Percentiles rank a stretch among this genome's conserved stretches.
Evolutionary conservation across 768 basidiomycete genomes (phyloP).

Genomic region (Trametes maxima): DNA sequence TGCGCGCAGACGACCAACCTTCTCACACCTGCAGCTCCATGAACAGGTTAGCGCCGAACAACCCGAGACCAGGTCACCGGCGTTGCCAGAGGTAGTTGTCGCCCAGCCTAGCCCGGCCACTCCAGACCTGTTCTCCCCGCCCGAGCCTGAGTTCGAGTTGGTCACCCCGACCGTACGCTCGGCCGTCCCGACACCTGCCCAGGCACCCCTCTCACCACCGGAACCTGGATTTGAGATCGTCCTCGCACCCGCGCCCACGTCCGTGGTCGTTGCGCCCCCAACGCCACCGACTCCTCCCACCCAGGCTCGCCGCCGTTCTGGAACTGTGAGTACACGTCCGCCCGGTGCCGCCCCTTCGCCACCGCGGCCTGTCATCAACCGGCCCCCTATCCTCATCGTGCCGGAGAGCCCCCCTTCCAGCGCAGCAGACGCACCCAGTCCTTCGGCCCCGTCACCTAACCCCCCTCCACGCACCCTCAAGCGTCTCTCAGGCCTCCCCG

Average conservation of each 20-base stretch:
- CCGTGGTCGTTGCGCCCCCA: background rate
- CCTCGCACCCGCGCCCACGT: background rate
- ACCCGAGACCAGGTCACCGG: background rate
- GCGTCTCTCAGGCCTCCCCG: slow-evolving; percentile 25
- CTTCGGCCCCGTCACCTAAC: background rate
- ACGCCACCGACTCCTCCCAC: background rate
- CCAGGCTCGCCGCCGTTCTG: slow-evolving; percentile 18
- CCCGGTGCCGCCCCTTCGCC: background rate
- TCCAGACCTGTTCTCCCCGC: slow-evolving; percentile 9
- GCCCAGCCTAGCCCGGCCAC: slow-evolving; percentile 3
- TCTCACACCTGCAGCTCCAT: slow-evolving; percentile 29
- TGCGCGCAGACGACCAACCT: slow-evolving; percentile 7
- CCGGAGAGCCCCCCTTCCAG: too few relatives aligned
- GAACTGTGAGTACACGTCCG: slow-evolving; percentile 15
- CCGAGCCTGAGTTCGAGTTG: slow-evolving; percentile 12
- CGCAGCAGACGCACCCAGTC: background rate
- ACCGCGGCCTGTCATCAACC: too few relatives aligned
- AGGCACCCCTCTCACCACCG: slow-evolving; percentile 8
- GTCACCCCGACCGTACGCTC: slow-evolving; percentile 5
- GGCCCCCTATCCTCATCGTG: too few relatives aligned
- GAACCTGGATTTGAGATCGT: slow-evolving; percentile 20
- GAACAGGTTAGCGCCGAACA: slow-evolving; percentile 15
- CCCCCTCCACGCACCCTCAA: slow-evolving; percentile 8
- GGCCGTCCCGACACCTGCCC: background rate
- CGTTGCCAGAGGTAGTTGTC: background rate